phyloP scores from a whole-genome alignment of 495 filamentous ascomycete species.

The Penicillium pulvis region DNA sequence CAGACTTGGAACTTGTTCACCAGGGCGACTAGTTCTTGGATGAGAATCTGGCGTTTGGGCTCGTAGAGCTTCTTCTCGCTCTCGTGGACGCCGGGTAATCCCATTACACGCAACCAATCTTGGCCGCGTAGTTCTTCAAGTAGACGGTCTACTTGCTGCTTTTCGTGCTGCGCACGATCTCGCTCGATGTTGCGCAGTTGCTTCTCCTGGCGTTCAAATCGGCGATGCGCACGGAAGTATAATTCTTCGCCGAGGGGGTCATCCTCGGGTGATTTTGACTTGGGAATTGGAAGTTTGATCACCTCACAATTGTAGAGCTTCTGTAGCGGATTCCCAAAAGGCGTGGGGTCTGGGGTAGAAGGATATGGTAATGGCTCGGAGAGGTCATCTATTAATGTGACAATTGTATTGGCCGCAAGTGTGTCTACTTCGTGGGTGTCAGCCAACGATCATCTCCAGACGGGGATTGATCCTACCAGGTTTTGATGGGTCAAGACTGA shows the following conservation, averaged over 20 bases:
- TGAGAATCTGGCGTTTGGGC: constrained; percentile 79
- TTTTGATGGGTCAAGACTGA: constrained; percentile 77
- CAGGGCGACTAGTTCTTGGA: constrained; percentile 74
- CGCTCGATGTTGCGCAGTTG: constrained; percentile 91
- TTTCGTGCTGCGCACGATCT: constrained; percentile 88
- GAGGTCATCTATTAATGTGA: constrained; percentile 50
- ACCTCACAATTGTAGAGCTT: constrained; percentile 38
- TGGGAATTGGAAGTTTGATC: constrained; percentile 28
- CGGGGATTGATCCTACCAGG: constrained; percentile 56
- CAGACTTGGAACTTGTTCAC: constrained; percentile 85
- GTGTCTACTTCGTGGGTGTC: constrained; percentile 37
- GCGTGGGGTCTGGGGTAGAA: constrained; percentile 24
- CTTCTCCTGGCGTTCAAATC: constrained; percentile 85
- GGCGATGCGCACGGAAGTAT: constrained; percentile 71
- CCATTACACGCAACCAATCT: constrained; percentile 93
- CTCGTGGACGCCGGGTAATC: constrained; percentile 84
- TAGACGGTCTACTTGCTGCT: constrained; percentile 80
- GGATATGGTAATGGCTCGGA: constrained; percentile 29
- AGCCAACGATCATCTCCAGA: neutral
- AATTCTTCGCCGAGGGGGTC: constrained; percentile 72
- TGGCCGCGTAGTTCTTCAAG: constrained; percentile 85
- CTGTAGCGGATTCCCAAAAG: constrained; percentile 46
- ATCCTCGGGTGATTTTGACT: constrained; percentile 1
- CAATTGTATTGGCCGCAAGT: constrained; percentile 44
- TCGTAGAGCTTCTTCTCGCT: constrained; percentile 82